Evolutionary conservation across 2,329 filamentous ascomycete species (phyloP).

Genomic region (Epichloe sp.): DNA sequence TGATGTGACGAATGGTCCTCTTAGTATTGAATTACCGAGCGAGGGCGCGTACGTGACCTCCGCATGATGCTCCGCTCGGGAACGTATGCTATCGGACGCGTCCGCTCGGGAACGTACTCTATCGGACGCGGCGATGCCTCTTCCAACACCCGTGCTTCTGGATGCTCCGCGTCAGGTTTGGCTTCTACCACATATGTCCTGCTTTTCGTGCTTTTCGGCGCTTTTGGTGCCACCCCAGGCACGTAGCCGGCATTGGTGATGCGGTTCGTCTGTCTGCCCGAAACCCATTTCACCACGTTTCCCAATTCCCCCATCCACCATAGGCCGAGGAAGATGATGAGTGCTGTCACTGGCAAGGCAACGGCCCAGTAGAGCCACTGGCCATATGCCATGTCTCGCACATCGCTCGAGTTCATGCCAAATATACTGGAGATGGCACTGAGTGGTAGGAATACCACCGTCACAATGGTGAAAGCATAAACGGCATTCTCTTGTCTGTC

Average conservation of each 20-base stretch:
- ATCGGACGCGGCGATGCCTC: neutral
- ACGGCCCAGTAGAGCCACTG: conserved; percentile 39
- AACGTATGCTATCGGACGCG: neutral
- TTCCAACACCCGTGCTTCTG: neutral
- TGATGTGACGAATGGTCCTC: neutral
- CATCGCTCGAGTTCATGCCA: conserved; percentile 39
- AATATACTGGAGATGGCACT: conserved; percentile 34
- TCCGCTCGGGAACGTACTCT: too few relatives aligned
- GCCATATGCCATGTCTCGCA: conserved; percentile 33
- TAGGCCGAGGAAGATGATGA: conserved; percentile 25
- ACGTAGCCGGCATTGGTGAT: neutral
- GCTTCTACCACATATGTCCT: neutral
- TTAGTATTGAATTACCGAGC: neutral
- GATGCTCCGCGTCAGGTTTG: neutral
- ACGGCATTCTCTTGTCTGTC: conserved; percentile 34
- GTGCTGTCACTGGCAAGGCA: conserved; percentile 31
- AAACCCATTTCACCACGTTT: conserved; percentile 18
- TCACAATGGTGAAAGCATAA: conserved; percentile 36
- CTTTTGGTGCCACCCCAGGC: neutral
- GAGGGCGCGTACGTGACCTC: neutral
- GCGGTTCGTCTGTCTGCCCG: conserved; percentile 7
- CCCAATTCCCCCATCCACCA: conserved; percentile 31
- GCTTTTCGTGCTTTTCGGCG: neutral
- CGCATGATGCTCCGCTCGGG: neutral
- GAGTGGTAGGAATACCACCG: conserved; percentile 34